These are phyloP conservation scores for Chaetomium olivaceum DNA, from an alignment of 2,329 filamentous ascomycete species.

Conservation along the genomic window DNA sequence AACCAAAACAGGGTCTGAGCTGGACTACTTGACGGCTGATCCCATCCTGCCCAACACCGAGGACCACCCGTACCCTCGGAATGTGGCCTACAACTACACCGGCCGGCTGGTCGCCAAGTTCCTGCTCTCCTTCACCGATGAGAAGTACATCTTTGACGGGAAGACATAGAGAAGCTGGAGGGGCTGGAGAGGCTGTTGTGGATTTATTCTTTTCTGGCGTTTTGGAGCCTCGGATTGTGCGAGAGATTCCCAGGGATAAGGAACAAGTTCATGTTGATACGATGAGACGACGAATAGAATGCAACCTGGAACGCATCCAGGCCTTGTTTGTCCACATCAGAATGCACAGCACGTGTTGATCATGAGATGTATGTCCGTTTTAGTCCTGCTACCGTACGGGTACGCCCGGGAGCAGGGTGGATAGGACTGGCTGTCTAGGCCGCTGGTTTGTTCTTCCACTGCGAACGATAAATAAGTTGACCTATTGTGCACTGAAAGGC, in stretches of 20 bases:
- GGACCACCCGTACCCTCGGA: slow-evolving; percentile 48
- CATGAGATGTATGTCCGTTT: slow-evolving; percentile 57
- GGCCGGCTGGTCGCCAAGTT: slow-evolving; percentile 57
- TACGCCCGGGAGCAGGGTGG: slow-evolving; percentile 61
- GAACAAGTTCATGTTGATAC: not conserved
- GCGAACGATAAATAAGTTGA: slow-evolving; percentile 60
- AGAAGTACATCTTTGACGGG: slow-evolving; percentile 39
- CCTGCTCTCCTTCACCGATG: slow-evolving; percentile 55
- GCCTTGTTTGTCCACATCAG: not conserved
- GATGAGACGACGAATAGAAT: not conserved
- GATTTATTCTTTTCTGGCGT: not conserved
- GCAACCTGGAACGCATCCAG: not conserved
- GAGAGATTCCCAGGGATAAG: not conserved
- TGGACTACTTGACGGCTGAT: slow-evolving; percentile 49
- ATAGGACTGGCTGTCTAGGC: slow-evolving; percentile 69
- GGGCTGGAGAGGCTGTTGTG: too few species aligned
- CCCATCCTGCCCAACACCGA: slow-evolving; percentile 49
- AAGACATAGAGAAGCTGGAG: slow-evolving; percentile 14
- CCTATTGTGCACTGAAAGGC: slow-evolving; percentile 59
- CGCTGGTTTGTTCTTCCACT: slow-evolving; percentile 62
- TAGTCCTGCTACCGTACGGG: slow-evolving; percentile 63
- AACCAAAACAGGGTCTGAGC: slow-evolving; percentile 40
- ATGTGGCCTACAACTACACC: slow-evolving; percentile 53
- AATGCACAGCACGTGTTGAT: not conserved
- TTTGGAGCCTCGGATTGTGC: not conserved